Evolutionary conservation across 768 basidiomycete genomes (phyloP), one percentile per base, ranked within the genome.

Genomic region (Leucogyrophana mollusca): DNA sequence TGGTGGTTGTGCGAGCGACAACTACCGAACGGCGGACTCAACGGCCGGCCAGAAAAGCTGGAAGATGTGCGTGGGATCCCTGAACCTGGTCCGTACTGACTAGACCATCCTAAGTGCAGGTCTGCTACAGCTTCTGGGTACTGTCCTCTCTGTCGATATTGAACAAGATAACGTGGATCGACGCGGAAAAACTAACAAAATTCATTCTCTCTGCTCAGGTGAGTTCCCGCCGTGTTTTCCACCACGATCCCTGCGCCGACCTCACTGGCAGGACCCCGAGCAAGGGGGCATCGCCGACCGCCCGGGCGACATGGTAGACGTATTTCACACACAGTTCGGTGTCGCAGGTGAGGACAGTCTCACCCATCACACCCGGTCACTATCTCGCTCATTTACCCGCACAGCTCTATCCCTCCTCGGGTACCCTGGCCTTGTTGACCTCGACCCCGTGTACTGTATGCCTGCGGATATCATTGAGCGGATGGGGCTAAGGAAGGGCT

Each of bases 81-180:
- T 30, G 27, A 30, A 30, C 27, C 27, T 30, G 27, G 13, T 30
- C 27, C 27, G 13, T 30, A 13, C 13, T 13, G 6, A 30, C 27
- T 7, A 6, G 27, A 7, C 27, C 27, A 7, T 6, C 13, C 27
- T 7, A 6, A 6, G 13, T 13, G 13, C 50, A 95, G 93, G 91
- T 97, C 14, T 99, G 96, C 70, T 99, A 99, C 67, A 92, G 90
- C 57, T 93, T 92, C 70, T 99, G 94, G 94, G 91, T 94, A 4
- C 77, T 98, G 4, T 94, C 96, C 2, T 73, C 90, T 0, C 66
- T 98, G 43, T 82, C 92, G 20, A 94, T 97, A 46, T 65, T 99
- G 34, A 78, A 83, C 36, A 90, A 85, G 57, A 62, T 94, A 3
- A 66, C 76, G 0, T 98, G 94, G 92, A 95, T 99, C 57, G 85